phyloP scores from a whole-genome alignment of 352 stramenopile genomes.

The Globisporangium spinosum region DNA sequence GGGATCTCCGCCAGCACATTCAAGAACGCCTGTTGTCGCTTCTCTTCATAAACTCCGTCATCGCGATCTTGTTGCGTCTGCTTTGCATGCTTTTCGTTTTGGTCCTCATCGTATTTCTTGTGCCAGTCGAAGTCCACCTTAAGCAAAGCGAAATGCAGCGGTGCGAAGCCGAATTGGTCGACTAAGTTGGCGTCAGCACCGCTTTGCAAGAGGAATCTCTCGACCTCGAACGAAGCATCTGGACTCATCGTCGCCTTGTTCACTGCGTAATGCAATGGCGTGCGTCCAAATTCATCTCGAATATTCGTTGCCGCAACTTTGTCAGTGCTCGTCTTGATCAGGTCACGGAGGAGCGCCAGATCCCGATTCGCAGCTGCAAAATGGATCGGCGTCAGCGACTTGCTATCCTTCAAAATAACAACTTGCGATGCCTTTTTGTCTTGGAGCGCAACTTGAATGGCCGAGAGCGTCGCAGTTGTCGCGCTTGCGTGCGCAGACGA shows the following conservation, averaged over 20 bases:
- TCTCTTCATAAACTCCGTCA: slow-evolving; percentile 43
- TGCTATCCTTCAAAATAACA: slow-evolving; percentile 38
- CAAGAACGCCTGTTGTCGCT: slow-evolving; percentile 42
- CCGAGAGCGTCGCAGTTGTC: slow-evolving; percentile 19
- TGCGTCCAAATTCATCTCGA: slow-evolving; percentile 42
- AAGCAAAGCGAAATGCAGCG: slow-evolving; percentile 64
- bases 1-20: slow-evolving; percentile 42
- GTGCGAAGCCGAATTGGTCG: slow-evolving; percentile 55
- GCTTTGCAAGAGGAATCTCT: slow-evolving; percentile 59
- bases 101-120: slow-evolving; percentile 33
- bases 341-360: slow-evolving; percentile 43
- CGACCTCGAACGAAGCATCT: slow-evolving; percentile 75
- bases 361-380: slow-evolving; percentile 61
- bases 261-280: slow-evolving; percentile 69
- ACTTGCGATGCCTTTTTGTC: slow-evolving; percentile 40
- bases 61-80: slow-evolving; percentile 29
- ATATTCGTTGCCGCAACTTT: slow-evolving; percentile 46
- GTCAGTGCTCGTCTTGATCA: slow-evolving; percentile 38
- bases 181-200: slow-evolving; percentile 48
- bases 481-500: background rate
- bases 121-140: slow-evolving; percentile 77
- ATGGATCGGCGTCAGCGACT: slow-evolving; percentile 55
- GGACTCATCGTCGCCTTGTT: slow-evolving; percentile 63
- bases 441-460: slow-evolving; percentile 52
- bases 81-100: slow-evolving; percentile 24